Evolutionary conservation across 2,329 filamentous ascomycete species (phyloP).

Genomic region (Thermothelomyces thermophilus): DNA sequence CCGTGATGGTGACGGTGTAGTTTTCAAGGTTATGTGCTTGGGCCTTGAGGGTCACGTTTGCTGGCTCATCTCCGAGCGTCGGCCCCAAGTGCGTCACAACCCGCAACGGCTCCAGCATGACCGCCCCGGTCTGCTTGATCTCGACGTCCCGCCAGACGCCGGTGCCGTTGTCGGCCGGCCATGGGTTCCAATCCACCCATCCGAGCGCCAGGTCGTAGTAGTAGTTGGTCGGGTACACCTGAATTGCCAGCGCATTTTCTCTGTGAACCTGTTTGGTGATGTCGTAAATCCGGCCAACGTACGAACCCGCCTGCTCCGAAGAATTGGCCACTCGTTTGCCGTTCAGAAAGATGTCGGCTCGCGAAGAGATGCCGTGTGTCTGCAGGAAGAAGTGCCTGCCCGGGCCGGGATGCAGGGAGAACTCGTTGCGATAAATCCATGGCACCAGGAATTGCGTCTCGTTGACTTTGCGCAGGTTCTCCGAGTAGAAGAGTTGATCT

Average conservation of each 20-base stretch:
- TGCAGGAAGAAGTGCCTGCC: constrained; percentile 45
- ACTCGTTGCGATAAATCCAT: constrained; percentile 54
- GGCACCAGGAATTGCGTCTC: constrained; percentile 43
- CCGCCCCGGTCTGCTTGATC: constrained; percentile 47
- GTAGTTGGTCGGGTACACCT: constrained; percentile 53
- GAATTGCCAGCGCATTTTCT: constrained; percentile 46
- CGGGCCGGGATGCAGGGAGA: constrained; percentile 31
- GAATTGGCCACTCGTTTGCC: constrained; percentile 45
- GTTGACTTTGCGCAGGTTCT: constrained; percentile 38
- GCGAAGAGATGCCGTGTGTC: constrained; percentile 54
- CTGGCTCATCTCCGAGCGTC: constrained; percentile 21
- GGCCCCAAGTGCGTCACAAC: constrained; percentile 35
- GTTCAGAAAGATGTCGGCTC: constrained; percentile 55
- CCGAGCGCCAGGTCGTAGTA: constrained; percentile 52
- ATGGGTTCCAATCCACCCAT: constrained; percentile 58
- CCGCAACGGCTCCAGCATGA: constrained; percentile 39
- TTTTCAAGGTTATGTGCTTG: constrained; percentile 37
- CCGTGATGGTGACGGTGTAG: constrained; percentile 32
- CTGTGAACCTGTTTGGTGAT: constrained; percentile 39
- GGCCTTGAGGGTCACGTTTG: constrained; percentile 34
- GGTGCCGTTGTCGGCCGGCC: constrained; percentile 55
- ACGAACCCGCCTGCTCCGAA: constrained; percentile 47
- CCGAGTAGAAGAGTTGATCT: constrained; percentile 48
- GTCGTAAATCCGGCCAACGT: constrained; percentile 49
- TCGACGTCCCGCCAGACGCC: constrained; percentile 56